These are phyloP conservation scores for Pseudovirgaria hyperparasitica DNA, from an alignment of 2,329 filamentous ascomycete genomes.

Conservation along the genomic window DNA sequence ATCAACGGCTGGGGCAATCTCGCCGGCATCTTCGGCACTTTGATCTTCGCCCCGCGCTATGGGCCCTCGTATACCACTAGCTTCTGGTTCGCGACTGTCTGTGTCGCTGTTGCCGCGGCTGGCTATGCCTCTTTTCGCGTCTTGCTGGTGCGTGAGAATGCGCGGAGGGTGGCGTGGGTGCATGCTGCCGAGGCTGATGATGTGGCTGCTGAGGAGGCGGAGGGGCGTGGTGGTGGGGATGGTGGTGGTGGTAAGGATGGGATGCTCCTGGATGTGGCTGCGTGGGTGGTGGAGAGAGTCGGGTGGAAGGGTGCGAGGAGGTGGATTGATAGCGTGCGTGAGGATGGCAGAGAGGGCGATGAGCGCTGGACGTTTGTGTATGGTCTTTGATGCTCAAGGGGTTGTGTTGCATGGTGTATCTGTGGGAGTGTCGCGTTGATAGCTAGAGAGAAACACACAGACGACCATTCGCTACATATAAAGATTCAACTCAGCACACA, in stretches of 20 bases:
- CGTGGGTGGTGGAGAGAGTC: conserved; percentile 5
- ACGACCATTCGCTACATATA: too few relatives aligned
- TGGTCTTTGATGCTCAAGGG: conserved; percentile 22
- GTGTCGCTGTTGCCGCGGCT: conserved; percentile 23
- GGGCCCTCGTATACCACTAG: conserved; percentile 26
- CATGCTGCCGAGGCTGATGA: conserved; percentile 26
- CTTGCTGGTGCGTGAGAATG: conserved; percentile 26
- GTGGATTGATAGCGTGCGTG: conserved; percentile 22
- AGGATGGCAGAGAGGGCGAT: conserved; percentile 27
- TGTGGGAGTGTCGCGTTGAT: too few relatives aligned
- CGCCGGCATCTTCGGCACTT: conserved; percentile 30
- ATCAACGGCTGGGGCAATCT: conserved; percentile 43
- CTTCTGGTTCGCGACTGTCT: conserved; percentile 29
- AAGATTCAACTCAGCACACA: not conserved
- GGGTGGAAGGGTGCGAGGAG: conserved; percentile 11
- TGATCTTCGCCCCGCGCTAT: conserved; percentile 32
- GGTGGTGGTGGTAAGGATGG: conserved; percentile 16
- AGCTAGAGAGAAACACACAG: too few relatives aligned
- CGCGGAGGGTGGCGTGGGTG: conserved; percentile 14
- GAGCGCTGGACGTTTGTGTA: conserved; percentile 36
- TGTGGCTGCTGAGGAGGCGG: conserved; percentile 19
- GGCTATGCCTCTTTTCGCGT: conserved; percentile 29
- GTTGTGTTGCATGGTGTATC: too few relatives aligned
- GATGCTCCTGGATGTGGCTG: conserved; percentile 8
- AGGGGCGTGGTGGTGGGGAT: conserved; percentile 21